A percentile compares a stretch with the other conserved stretches of the same genome.
These are phyloP conservation scores for Coemansia javaensis DNA, from an alignment of 192 early-diverging fungal genomes.

Conservation along the genomic window DNA sequence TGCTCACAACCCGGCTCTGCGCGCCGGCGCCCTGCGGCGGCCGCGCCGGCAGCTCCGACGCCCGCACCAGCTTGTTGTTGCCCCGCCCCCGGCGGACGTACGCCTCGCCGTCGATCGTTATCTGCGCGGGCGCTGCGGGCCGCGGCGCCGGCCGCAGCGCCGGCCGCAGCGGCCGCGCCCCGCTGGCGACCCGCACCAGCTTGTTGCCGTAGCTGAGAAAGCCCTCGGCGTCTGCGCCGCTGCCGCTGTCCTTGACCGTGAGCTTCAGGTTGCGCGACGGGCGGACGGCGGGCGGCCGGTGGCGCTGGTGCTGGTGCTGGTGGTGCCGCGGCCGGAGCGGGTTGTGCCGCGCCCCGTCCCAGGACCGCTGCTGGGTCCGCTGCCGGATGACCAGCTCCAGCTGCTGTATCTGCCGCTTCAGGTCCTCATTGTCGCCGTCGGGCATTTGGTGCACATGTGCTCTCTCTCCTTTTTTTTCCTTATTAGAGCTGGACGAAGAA, in stretches of 20 bases:
- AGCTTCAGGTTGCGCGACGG: constrained; percentile 45
- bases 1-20: constrained; percentile 13
- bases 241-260: constrained; percentile 9
- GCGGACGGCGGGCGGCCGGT: neutral
- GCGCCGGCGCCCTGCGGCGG: neutral
- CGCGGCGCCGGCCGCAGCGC: neutral
- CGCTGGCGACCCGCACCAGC: constrained; percentile 33
- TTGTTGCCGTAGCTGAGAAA: constrained; percentile 35
- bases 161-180: neutral
- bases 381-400: constrained; percentile 20
- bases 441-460: no score
- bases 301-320: neutral
- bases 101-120: constrained; percentile 28
- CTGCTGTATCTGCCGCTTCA: constrained; percentile 26
- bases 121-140: neutral
- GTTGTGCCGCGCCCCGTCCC: constrained; percentile 6
- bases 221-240: constrained; percentile 1
- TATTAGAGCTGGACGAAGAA: neutral
- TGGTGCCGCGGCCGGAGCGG: constrained; percentile 15
- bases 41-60: neutral
- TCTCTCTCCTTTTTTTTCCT: no score
- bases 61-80: constrained; percentile 43
- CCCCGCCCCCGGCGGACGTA: constrained; percentile 23
- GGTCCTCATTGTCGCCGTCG: constrained; percentile 16
- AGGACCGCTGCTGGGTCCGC: constrained; percentile 3